Conservation (phyloP, 1,284 basidiomycete species). For the Schizophyllum amplum region DNA sequence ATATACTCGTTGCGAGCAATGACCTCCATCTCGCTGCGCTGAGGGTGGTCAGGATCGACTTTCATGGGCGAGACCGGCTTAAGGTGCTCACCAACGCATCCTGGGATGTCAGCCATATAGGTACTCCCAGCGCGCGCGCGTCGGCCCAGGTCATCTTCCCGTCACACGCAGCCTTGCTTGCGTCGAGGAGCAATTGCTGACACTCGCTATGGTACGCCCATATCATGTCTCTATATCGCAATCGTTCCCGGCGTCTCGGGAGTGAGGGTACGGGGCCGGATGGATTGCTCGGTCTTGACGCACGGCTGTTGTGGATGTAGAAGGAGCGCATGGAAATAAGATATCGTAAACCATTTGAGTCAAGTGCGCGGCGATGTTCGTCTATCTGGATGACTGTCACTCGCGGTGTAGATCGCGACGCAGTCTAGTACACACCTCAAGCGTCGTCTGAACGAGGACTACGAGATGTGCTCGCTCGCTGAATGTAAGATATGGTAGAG, state of each 20-base stretch:
- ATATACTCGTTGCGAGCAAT: conserved; percentile 92
- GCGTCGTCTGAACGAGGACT: conserved; percentile 75
- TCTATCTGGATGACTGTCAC: conserved; percentile 80
- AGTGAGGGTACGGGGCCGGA: conserved; percentile 28
- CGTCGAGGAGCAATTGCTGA: conserved; percentile 74
- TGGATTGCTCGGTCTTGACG: conserved; percentile 39
- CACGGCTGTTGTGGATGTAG: conserved; percentile 65
- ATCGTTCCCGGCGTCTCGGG: conserved; percentile 53
- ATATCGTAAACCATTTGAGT: conserved; percentile 85
- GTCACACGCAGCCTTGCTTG: conserved; percentile 63
- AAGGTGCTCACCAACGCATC: conserved; percentile 56
- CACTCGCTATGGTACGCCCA: conserved; percentile 95
- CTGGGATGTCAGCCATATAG: conserved; percentile 78
- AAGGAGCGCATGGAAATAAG: conserved; percentile 83
- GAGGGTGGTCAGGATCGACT: conserved; percentile 3
- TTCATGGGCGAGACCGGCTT: background rate
- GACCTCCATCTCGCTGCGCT: conserved; percentile 81
- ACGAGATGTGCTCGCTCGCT: conserved; percentile 77
- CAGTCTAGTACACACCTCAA: conserved; percentile 50
- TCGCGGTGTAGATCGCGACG: conserved; percentile 3
- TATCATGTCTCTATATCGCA: conserved; percentile 86
- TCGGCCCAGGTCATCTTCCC: conserved; percentile 86
- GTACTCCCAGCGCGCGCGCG: conserved; percentile 79
- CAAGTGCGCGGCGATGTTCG: conserved; percentile 78
- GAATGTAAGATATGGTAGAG: conserved; percentile 62